Base-by-base conservation (phyloP, 2,329 filamentous ascomycete genomes). In the Xylaria sp. region DNA sequence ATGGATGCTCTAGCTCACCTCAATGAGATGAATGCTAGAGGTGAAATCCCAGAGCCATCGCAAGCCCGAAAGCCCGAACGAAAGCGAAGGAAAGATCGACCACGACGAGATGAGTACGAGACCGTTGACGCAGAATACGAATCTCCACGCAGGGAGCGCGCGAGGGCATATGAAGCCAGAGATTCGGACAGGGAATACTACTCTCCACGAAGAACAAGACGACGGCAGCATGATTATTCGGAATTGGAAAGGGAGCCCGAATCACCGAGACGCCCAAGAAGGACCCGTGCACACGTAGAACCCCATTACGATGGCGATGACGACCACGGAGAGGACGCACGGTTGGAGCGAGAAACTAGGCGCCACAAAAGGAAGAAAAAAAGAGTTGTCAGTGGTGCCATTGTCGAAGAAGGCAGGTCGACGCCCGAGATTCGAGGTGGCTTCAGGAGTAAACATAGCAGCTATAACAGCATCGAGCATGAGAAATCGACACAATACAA, bases 381-480 rank as follows among this genome's bases (percentile, higher is more conserved):
- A 58, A 79, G 90, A 63, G 80, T 90, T n/a, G 87, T 90, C 19
- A 92, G 89, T 64, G 89, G 89, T 19, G 87, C 87, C 0, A 77
- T 89, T 17, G 78, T 90, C 67, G 90, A 92, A 70, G 89, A 92
- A 73, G 89, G 89, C 0, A 76, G 79, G n/a, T 75, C 75, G 6
- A 72, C 67, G 19, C 74, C 75, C 5, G 75, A 73, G 2, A 54
- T 83, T 5, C 74, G 82, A 62, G 82, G 82, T 4, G 81, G 81
- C 3, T 66, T 63, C 35, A 65, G 64, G 37, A 71, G 68, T 43
- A 70, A 69, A 70, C 75, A 67, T 68, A 78, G 70, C 74, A 81
- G 80, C 79, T 79, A 76, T 76, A 71, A 83, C 70, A 79, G 82
- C 70, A 74, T 78, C 71, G 76, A 82, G 70, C 81, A 84, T 74